These are phyloP conservation scores for Tolypocladium sp. DNA, from an alignment of 2,329 filamentous ascomycete genomes.

Conservation along the genomic window DNA sequence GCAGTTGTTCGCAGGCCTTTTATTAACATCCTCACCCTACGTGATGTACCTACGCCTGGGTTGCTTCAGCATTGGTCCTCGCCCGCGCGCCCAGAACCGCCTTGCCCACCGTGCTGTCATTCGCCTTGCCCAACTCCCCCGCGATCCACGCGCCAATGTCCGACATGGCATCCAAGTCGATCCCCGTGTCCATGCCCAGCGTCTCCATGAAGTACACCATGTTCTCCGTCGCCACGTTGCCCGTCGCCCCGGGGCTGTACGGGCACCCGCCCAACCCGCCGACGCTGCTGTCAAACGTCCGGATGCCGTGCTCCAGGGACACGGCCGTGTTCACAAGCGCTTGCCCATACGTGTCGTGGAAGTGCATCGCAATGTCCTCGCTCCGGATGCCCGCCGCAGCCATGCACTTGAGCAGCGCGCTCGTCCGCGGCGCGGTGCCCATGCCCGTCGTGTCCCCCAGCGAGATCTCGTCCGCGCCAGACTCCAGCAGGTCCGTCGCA, in stretches of 20 bases:
- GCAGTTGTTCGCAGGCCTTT: neutral
- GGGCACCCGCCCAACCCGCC: conserved; percentile 78
- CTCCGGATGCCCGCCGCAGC: conserved; percentile 57
- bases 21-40: neutral
- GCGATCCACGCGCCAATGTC: conserved; percentile 68
- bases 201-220: conserved; percentile 71
- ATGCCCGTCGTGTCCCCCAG: conserved; percentile 88
- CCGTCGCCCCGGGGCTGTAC: conserved; percentile 76
- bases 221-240: conserved; percentile 80
- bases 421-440: conserved; percentile 67
- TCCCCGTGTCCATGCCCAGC: conserved; percentile 64
- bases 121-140: conserved; percentile 48
- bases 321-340: conserved; percentile 76
- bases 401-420: conserved; percentile 55
- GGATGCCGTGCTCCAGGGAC: conserved; percentile 65
- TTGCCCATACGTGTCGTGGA: conserved; percentile 83
- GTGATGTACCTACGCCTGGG: neutral
- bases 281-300: conserved; percentile 72
- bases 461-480: conserved; percentile 85
- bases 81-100: conserved; percentile 46
- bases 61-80: conserved; percentile 7
- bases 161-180: conserved; percentile 57
- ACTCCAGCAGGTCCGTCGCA: conserved; percentile 63
- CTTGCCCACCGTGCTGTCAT: conserved; percentile 59
- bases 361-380: conserved; percentile 71